Evolutionary conservation across 1,139 yeast genomes (phyloP), one percentile per base, ranked within the genome.

Genomic region (Meyerozyma smithsonii): DNA sequence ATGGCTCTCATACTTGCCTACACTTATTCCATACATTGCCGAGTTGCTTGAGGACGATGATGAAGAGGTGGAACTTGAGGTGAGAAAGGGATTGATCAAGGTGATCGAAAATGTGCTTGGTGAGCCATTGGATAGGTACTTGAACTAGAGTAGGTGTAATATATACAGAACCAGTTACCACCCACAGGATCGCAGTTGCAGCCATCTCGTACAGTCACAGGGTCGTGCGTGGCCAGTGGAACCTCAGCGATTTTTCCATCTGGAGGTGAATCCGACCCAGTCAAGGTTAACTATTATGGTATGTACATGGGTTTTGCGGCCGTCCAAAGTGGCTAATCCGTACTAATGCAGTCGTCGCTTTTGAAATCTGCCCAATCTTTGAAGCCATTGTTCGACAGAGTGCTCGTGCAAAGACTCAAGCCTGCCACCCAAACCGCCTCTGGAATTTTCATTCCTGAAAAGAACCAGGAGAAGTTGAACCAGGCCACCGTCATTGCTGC

Each of bases 31-130:
- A 33, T 77, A 88, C 47, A 87, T 92, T 60, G 97, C 97, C 5
- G 99, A 92, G 63, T 69, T 94, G 45, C 72, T 92, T 47, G 98
- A 92, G 59, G 97, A 90, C 59, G 97, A 92, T 46, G 95, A 90
- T 48, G 98, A 94, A 61, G 79, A 77, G 36, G 96, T 94, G 23
- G 98, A 92, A 62, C 61, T 79, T 57, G 97, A 88, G 61, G 96
- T 89, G 4, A 84, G 97, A 66, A 77, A 82, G 36, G 95, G 95
- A n/a, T 74, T 92, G 49, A 96, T 90, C 4, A 85, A 87, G 53
- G 96, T 86, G 8, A 84, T 92, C 44, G 98, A 92, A 59, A 82
- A 79, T 43, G 96, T 89, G 16, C 72, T 94, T 50, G 98, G 98
- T 37, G 99, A 92, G 61, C 94, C 96, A 36, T 74, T 92, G 47